Base-by-base conservation (phyloP, 257 asterid genomes). In the Handroanthus guayacan region DNA sequence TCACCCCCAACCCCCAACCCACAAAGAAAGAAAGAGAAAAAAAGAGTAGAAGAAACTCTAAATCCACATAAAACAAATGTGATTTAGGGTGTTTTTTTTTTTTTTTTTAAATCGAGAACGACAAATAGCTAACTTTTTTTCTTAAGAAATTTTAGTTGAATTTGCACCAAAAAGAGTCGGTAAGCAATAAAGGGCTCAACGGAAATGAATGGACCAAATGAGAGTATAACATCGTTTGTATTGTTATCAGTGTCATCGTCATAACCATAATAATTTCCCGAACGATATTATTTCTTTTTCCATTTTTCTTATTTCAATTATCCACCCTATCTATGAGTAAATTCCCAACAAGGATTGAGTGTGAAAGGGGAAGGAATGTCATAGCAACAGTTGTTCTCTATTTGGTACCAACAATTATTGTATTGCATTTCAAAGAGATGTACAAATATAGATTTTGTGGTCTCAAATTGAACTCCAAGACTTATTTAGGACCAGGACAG, bases 291-390 rank as follows among this genome's bases (percentile, higher is more conserved):
- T 16, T 6, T 69, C 37, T 51, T 3, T 14, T 71, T 31, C 7
- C 44, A 1, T 36, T 8, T 55, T 14, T 61, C 9, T 6, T n/a
- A 17, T 44, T 10, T 3, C n/a, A 48, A 3, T 20, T 25, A 16
- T 37, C 50, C 20, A 67, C 9, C 36, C 6, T 55, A n/a, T 14
- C 6, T 55, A n/a, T 14, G 63, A 84, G 71, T 81, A 50, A 87
- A 82, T 66, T 82, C 37, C 14, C 52, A 78, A 75, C 60, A 72
- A 62, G 62, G 81, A 80, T 62, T 48, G 90, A 88, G 71, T 78
- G 83, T 51, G 93, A 88, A 62, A 31, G 71, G 78, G 41, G 88
- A 83, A 82, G 77, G 89, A 84, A 88, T 86, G 87, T 86, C 78
- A 66, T 41, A 70, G 80, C 88, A 75, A 77, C 80, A 78, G 85